These are phyloP conservation scores for Albugo candida DNA, from an alignment of 352 stramenopile genomes.

Conservation along the genomic window DNA sequence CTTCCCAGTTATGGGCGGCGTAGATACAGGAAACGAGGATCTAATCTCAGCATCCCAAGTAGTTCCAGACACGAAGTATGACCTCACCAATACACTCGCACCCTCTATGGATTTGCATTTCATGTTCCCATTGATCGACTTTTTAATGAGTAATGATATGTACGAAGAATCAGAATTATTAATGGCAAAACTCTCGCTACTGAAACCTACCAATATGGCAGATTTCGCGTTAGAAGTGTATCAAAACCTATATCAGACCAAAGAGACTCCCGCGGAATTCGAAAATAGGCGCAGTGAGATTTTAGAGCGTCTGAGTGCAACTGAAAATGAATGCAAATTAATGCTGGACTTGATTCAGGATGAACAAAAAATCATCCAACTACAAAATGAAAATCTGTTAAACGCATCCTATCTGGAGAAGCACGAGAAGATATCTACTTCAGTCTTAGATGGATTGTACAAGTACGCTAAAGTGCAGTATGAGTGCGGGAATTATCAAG, in stretches of 20 bases:
- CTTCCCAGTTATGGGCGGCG: too few relatives aligned
- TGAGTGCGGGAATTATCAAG: conserved; percentile 92
- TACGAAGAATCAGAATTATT: conserved; percentile 85
- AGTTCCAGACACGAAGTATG: conserved; percentile 63
- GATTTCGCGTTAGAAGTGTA: conserved; percentile 95
- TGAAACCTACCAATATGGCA: conserved; percentile 92
- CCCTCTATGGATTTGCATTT: conserved; percentile 94
- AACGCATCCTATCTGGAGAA: conserved; percentile 64
- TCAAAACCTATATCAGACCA: conserved; percentile 74
- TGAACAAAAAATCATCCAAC: conserved; percentile 72
- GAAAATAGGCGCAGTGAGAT: conserved; percentile 60
- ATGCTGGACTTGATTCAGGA: conserved; percentile 73
- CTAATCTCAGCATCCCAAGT: conserved; percentile 15
- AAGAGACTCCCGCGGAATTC: conserved; percentile 60
- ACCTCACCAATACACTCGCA: conserved; percentile 87
- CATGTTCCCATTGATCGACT: conserved; percentile 95
- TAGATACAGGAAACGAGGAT: conserved; percentile 3
- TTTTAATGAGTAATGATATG: conserved; percentile 76
- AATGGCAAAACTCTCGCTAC: conserved; percentile 79
- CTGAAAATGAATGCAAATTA: conserved; percentile 47
- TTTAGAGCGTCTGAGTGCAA: conserved; percentile 48
- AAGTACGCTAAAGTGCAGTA: conserved; percentile 94
- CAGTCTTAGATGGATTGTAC: conserved; percentile 83
- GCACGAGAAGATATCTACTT: conserved; percentile 74
- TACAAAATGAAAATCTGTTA: conserved; percentile 66